These are phyloP conservation scores for Metschnikowia matae DNA, from an alignment of 805 yeast genomes.

Conservation along the genomic window DNA sequence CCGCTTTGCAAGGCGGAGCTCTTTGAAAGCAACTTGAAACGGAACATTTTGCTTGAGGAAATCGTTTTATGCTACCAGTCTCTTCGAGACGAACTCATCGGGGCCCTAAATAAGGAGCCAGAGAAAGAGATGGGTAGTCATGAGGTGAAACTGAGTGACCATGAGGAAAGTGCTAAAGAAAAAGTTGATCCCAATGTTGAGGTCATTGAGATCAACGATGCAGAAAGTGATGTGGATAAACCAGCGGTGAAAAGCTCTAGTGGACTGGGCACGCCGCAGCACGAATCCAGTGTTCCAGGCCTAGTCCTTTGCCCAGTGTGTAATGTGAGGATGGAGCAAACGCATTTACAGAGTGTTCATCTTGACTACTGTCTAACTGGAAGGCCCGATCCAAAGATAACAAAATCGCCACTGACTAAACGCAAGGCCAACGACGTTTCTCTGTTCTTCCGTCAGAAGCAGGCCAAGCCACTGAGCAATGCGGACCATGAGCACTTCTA, in stretches of 20 bases:
- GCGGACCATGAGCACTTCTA: conserved; percentile 27
- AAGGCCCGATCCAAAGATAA: conserved; percentile 14
- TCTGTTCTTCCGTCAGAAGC: conserved; percentile 25
- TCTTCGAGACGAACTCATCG: conserved; percentile 14
- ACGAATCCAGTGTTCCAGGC: conserved; percentile 5
- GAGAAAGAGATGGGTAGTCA: no score
- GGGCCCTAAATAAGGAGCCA: conserved; percentile 2
- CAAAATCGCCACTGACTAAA: conserved; percentile 4
- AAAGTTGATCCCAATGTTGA: conserved; percentile 5
- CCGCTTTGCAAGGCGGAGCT: conserved; percentile 75
- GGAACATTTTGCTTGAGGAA: conserved; percentile 70
- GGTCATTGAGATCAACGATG: conserved; percentile 17
- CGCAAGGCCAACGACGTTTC: conserved; percentile 23
- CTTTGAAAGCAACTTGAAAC: conserved; percentile 63
- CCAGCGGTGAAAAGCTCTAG: not conserved
- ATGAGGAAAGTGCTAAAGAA: no score
- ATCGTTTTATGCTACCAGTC: conserved; percentile 48
- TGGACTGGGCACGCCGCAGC: not conserved
- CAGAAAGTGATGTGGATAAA: conserved; percentile 1
- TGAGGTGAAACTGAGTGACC: no score
- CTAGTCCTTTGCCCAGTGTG: conserved; percentile 70
- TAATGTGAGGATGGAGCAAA: conserved; percentile 47
- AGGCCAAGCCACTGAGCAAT: conserved; percentile 6
- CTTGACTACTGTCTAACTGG: conserved; percentile 56
- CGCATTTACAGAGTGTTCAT: conserved; percentile 54